Conservation (phyloP, 306 rosid species). For the Dicorynia guianensis region DNA sequence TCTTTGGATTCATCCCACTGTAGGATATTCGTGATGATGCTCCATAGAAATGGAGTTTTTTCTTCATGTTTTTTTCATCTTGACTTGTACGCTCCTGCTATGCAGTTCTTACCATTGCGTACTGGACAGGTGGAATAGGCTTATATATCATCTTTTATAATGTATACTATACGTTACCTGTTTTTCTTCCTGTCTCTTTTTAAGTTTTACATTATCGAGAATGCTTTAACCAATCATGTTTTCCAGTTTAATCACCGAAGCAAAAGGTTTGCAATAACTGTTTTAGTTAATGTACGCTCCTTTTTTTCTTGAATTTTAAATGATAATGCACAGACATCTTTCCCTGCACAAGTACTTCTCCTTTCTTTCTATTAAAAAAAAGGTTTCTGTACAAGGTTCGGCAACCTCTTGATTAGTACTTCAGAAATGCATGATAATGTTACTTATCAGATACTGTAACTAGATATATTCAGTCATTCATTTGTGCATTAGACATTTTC, state of each 20-base stretch:
- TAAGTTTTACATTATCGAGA: not conserved
- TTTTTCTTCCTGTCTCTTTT: too few relatives aligned
- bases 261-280: not conserved
- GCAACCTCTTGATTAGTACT: too few relatives aligned
- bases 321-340: not conserved
- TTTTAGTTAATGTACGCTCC: not conserved
- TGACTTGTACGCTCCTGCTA: too few relatives aligned
- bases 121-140: too few relatives aligned
- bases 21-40: too few relatives aligned
- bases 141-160: too few relatives aligned
- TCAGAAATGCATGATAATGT: too few relatives aligned
- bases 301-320: not conserved
- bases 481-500: conserved; percentile 1
- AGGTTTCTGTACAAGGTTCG: not conserved
- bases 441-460: not conserved
- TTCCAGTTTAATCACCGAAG: not conserved
- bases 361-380: not conserved
- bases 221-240: not conserved
- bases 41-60: too few relatives aligned
- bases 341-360: not conserved
- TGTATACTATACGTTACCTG: too few relatives aligned
- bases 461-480: conserved; percentile 17
- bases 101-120: too few relatives aligned
- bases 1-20: too few relatives aligned
- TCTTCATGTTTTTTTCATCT: too few relatives aligned